phyloP scores from a whole-genome alignment of 2,329 filamentous ascomycete genomes.

The Dichotomopilus funicola region DNA sequence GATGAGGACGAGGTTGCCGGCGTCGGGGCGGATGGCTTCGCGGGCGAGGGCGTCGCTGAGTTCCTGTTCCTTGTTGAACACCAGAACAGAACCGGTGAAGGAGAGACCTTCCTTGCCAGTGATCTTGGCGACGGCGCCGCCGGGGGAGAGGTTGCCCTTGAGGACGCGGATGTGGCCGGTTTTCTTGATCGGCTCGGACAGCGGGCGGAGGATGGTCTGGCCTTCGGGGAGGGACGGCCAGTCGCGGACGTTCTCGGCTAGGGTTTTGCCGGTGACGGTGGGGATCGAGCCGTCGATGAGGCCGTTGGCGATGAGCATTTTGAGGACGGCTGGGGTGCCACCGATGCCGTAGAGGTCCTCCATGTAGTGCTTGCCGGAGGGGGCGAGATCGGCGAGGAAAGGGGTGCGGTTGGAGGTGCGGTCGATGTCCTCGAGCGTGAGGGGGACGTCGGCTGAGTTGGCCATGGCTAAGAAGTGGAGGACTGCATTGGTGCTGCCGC shows the following conservation, averaged over 20 bases:
- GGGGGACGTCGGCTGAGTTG: conserved; percentile 67
- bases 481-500: conserved; percentile 82
- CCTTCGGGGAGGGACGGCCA: conserved; percentile 71
- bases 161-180: conserved; percentile 87
- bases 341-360: conserved; percentile 82
- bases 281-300: conserved; percentile 71
- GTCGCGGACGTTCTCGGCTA: conserved; percentile 71
- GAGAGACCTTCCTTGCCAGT: conserved; percentile 85
- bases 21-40: conserved; percentile 44
- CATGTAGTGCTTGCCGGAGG: conserved; percentile 75
- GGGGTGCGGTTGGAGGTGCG: conserved; percentile 76
- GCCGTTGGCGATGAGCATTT: conserved; percentile 69
- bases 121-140: conserved; percentile 89
- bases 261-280: conserved; percentile 77
- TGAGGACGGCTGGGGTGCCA: conserved; percentile 78
- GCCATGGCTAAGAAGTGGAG: conserved; percentile 89
- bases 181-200: conserved; percentile 66
- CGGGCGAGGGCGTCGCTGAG: conserved; percentile 66
- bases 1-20: conserved; percentile 78
- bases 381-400: conserved; percentile 78
- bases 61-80: conserved; percentile 80
- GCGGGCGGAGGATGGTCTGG: conserved; percentile 75
- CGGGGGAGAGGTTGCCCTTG: conserved; percentile 78
- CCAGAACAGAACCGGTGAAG: conserved; percentile 74
- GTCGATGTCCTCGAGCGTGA: conserved; percentile 78